phyloP scores from a whole-genome alignment of 345 rosid species.

The Camelina sativa region DNA sequence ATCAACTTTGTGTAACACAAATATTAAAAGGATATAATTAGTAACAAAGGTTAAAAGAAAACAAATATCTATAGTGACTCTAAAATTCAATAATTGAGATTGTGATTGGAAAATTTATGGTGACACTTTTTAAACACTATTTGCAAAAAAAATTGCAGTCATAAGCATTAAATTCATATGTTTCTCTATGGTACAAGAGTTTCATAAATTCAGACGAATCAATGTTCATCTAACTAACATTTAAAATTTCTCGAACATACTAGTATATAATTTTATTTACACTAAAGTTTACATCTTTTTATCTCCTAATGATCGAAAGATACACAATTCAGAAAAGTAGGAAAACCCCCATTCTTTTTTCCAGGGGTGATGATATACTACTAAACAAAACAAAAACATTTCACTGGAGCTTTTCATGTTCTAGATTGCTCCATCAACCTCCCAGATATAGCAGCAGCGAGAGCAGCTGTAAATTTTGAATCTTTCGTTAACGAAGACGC shows the following conservation, averaged over 20 bases:
- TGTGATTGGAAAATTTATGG: neutral
- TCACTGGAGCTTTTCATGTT: conserved; percentile 28
- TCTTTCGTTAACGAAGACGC: conserved; percentile 77
- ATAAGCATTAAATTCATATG: neutral
- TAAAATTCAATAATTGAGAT: neutral
- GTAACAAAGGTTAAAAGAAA: neutral
- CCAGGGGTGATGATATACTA: neutral
- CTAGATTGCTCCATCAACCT: conserved; percentile 53
- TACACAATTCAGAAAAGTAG: neutral
- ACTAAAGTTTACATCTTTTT: conserved; percentile 25
- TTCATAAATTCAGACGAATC: neutral
- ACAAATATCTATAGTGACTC: conserved; percentile 4
- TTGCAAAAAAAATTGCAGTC: neutral
- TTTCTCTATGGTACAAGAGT: neutral
- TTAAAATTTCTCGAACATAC: conserved; percentile 8
- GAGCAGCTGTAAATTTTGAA: conserved; percentile 76
- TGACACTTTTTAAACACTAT: neutral
- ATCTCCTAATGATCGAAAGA: conserved; percentile 23
- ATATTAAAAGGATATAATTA: neutral
- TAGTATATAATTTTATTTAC: conserved; percentile 23
- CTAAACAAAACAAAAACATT: neutral
- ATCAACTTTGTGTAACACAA: neutral
- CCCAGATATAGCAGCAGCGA: conserved; percentile 81
- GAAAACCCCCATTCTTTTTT: neutral
- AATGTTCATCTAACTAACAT: neutral